These are phyloP conservation scores for Globisporangium carolinianum DNA, from an alignment of 352 stramenopile genomes.

Conservation along the genomic window DNA sequence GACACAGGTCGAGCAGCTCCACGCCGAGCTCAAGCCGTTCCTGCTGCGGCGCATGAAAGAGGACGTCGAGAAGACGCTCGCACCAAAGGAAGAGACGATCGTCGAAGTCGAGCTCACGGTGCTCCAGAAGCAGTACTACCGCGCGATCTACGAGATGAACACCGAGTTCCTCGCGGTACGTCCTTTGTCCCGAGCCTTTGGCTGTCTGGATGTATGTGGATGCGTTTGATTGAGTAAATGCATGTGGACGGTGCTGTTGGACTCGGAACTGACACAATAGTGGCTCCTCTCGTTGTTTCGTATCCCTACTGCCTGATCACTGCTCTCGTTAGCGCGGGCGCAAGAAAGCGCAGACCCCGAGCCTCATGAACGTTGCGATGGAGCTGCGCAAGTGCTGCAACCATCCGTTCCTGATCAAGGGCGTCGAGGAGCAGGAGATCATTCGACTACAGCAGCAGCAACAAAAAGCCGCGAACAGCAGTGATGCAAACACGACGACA, in stretches of 20 bases:
- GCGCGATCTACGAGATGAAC: slow-evolving; percentile 91
- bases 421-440: slow-evolving; percentile 78
- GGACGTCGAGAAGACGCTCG: slow-evolving; percentile 85
- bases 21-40: slow-evolving; percentile 80
- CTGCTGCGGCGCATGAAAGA: slow-evolving; percentile 86
- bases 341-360: slow-evolving; percentile 68
- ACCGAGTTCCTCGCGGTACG: slow-evolving; percentile 81
- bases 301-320: background rate
- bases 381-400: slow-evolving; percentile 94
- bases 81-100: slow-evolving; percentile 87
- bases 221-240: background rate
- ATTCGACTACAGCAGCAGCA: slow-evolving; percentile 44
- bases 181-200: background rate
- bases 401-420: slow-evolving; percentile 91
- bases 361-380: slow-evolving; percentile 91
- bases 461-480: slow-evolving; percentile 31
- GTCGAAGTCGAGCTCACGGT: slow-evolving; percentile 89
- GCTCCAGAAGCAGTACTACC: slow-evolving; percentile 89
- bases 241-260: background rate
- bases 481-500: slow-evolving; percentile 9
- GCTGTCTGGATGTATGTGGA: background rate
- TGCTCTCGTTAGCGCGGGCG: slow-evolving; percentile 27
- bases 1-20: slow-evolving; percentile 83
- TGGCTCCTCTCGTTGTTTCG: background rate
- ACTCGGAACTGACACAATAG: background rate